Conservation (phyloP, 352 stramenopile genomes). For the Pythium coloratum region DNA sequence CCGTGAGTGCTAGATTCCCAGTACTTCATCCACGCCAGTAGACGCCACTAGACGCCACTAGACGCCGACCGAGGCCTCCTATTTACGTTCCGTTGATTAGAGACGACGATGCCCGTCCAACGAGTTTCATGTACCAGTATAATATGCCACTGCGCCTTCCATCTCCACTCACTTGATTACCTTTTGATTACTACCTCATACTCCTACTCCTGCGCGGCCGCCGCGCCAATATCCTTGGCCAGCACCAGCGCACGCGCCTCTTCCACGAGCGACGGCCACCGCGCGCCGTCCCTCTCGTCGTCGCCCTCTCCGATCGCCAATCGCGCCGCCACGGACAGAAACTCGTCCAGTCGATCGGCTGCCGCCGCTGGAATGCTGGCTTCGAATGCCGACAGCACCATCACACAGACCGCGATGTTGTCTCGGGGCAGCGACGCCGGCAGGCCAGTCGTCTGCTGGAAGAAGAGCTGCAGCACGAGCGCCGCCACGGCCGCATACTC, state of each 20-base stretch:
- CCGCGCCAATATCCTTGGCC: constrained; percentile 25
- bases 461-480: constrained; percentile 57
- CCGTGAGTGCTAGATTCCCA: background rate
- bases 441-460: constrained; percentile 65
- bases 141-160: background rate
- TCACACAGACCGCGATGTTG: constrained; percentile 34
- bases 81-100: constrained; percentile 6
- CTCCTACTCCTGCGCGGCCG: constrained; percentile 10
- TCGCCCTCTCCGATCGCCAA: constrained; percentile 19
- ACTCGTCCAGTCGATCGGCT: constrained; percentile 2
- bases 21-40: background rate
- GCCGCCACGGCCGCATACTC: constrained; percentile 34
- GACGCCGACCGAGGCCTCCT: background rate
- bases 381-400: constrained; percentile 47
- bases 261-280: constrained; percentile 16
- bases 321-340: constrained; percentile 10
- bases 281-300: background rate
- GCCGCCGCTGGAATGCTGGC: constrained; percentile 11
- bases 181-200: background rate
- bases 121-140: constrained; percentile 8
- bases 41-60: background rate
- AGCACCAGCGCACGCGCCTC: constrained; percentile 22
- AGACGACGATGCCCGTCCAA: constrained; percentile 2
- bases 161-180: background rate
- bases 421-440: constrained; percentile 45